Base-by-base conservation (phyloP, 2,329 filamentous ascomycete species). In the Penicillium sp. region DNA sequence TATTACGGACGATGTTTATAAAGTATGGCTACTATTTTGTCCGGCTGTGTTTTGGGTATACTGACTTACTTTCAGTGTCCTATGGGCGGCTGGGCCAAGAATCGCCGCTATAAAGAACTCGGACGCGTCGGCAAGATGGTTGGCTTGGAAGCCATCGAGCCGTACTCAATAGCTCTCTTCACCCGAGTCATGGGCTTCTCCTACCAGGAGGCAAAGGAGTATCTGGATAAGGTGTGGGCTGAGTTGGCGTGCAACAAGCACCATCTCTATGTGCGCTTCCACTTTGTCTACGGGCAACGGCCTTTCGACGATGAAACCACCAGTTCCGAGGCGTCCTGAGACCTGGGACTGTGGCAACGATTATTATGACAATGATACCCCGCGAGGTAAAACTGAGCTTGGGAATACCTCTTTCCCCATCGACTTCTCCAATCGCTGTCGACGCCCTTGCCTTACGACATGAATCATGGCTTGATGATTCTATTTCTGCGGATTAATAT, bases 101-200 rank as follows among this genome's bases (percentile, higher is more conserved):
- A 67, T 45, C 61, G 55, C 6, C 67, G 64, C 5, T 51, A 73
- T 5, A 74, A 74, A 47, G 69, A 72, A 30, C 69, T 75, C 17
- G 73, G 73, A 12, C 62, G 67, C 16, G 61, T 70, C n/a, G 66
- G 66, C 44, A 69, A 68, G 59, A 42, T 66, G 10, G 59, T 67
- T 2, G 44, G 73, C 26, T 57, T 67, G 16, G 70, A 74, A 41
- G 64, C 68, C 3, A 60, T 75, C 26, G 71, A 73, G 56, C 71
- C 73, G n/a, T 75, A 74, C 55, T 68, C 69, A 4, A 61, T 76
- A 14, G 73, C 72, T 4, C 64, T 75, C 10, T 74, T 73, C 50
- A 76, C 73, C 6, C 64, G 72, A 6, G 64, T 75, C 1, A 59
- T 75, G 11, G 73, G 72, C 1, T 69, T 66, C 57, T 53, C 64